Percentiles rank a stretch among this genome's conserved stretches.
These are phyloP conservation scores for Sporothrix dimorphospora DNA, from an alignment of 2,329 filamentous ascomycete genomes.

Conservation along the genomic window DNA sequence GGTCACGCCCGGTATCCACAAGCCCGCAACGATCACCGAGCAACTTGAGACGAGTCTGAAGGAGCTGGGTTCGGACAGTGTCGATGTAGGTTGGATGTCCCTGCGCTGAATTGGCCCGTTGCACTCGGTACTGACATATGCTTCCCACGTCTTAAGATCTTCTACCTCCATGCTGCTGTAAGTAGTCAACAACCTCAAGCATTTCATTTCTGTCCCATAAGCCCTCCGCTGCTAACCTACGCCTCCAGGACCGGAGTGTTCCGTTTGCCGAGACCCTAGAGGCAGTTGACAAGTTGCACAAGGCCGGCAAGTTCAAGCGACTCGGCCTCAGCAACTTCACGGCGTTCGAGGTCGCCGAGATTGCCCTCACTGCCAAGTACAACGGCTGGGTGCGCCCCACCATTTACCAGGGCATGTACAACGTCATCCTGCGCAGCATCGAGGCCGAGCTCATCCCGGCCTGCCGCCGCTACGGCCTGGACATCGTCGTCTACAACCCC, in stretches of 20 bases:
- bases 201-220: neutral
- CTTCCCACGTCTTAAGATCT: constrained; percentile 52
- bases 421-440: constrained; percentile 52
- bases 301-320: constrained; percentile 70
- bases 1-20: constrained; percentile 58
- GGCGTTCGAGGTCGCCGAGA: constrained; percentile 75
- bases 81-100: constrained; percentile 59
- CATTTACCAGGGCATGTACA: constrained; percentile 78
- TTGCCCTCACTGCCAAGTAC: constrained; percentile 68
- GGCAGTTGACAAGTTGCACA: constrained; percentile 69
- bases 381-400: constrained; percentile 70
- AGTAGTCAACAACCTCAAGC: too few relatives aligned
- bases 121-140: neutral
- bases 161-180: constrained; percentile 72
- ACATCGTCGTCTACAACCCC: constrained; percentile 73
- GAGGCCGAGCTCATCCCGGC: constrained; percentile 69
- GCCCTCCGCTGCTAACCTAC: neutral
- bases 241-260: constrained; percentile 30
- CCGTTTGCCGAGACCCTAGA: constrained; percentile 64
- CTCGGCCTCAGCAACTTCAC: constrained; percentile 74
- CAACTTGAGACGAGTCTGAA: constrained; percentile 68
- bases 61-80: constrained; percentile 70
- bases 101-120: too few relatives aligned
- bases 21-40: constrained; percentile 62
- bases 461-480: constrained; percentile 68